Percentiles rank a stretch among this genome's conserved stretches.
Evolutionary conservation across 805 yeast species (phyloP).

Genomic region (Wickerhamiella azyma): DNA sequence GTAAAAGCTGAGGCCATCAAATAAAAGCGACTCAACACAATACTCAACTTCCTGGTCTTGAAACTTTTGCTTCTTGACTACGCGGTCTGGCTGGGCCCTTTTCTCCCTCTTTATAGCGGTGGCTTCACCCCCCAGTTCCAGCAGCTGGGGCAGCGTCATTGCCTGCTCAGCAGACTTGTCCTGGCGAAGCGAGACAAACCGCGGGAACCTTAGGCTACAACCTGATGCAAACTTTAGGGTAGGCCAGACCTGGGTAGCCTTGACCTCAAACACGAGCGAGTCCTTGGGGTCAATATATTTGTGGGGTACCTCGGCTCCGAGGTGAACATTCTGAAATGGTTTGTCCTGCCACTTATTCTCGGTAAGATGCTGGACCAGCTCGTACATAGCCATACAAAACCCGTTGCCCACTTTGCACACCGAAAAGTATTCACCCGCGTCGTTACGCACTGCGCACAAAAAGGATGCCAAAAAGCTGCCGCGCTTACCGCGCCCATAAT

Average conservation of each 20-base stretch:
- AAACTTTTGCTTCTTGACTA: constrained; percentile 14
- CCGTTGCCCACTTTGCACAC: constrained; percentile 82
- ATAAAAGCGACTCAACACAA: constrained; percentile 11
- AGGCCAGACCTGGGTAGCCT: constrained; percentile 57
- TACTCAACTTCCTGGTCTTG: constrained; percentile 5
- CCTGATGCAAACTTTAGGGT: constrained; percentile 46
- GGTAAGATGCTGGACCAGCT: constrained; percentile 42
- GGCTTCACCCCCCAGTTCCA: constrained; percentile 24
- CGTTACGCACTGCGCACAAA: constrained; percentile 54
- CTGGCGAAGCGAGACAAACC: constrained; percentile 49
- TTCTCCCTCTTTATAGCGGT: constrained; percentile 6
- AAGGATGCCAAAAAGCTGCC: constrained; percentile 34
- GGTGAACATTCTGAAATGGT: constrained; percentile 11
- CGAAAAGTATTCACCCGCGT: constrained; percentile 37
- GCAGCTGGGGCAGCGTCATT: constrained; percentile 41
- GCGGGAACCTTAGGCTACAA: constrained; percentile 62
- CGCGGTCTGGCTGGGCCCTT: constrained; percentile 19
- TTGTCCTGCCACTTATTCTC: constrained; percentile 52
- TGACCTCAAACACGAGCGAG: constrained; percentile 69
- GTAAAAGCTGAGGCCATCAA: constrained; percentile 16
- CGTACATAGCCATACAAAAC: constrained; percentile 48
- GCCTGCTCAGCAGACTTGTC: constrained; percentile 53
- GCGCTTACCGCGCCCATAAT: constrained; percentile 47
- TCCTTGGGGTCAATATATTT: constrained; percentile 71
- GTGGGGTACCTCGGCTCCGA: constrained; percentile 35